A percentile compares a stretch with the other conserved stretches of the same genome.
These are phyloP conservation scores for Tephrocybe sp. DNA, from an alignment of 768 basidiomycete genomes.

Conservation along the genomic window DNA sequence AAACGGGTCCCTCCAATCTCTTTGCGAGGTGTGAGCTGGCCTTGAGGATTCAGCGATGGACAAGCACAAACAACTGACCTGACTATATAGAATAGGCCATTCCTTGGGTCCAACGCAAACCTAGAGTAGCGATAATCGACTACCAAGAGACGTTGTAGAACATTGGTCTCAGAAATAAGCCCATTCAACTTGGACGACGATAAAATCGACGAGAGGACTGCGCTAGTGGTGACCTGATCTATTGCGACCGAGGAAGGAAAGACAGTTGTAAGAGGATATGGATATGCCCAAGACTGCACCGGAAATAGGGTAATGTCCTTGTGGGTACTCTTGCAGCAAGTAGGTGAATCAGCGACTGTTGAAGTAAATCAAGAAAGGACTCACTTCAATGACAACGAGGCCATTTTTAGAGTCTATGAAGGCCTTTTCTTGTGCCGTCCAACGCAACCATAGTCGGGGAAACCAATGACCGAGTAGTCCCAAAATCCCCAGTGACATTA, in stretches of 20 bases:
- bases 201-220: conserved; percentile 13
- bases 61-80: no score
- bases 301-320: conserved; percentile 81
- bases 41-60: no score
- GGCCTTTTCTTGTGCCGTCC: conserved; percentile 79
- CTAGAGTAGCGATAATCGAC: conserved; percentile 93
- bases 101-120: conserved; percentile 83
- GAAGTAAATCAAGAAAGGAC: conserved; percentile 23
- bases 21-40: conserved; percentile 29
- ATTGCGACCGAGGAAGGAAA: conserved; percentile 50
- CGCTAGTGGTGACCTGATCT: conserved; percentile 26
- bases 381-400: conserved; percentile 88
- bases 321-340: conserved; percentile 73
- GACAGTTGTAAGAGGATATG: conserved; percentile 77
- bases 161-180: conserved; percentile 29
- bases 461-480: conserved; percentile 92
- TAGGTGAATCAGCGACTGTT: conserved; percentile 16
- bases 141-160: conserved; percentile 56
- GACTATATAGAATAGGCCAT: conserved; percentile 79
- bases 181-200: conserved; percentile 29
- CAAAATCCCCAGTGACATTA: conserved; percentile 69
- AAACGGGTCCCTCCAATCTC: conserved; percentile 86
- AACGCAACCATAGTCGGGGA: conserved; percentile 87
- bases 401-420: conserved; percentile 72
- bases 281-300: conserved; percentile 66